phyloP scores from a whole-genome alignment of 495 filamentous ascomycete genomes.

The Copromyces sp. region DNA sequence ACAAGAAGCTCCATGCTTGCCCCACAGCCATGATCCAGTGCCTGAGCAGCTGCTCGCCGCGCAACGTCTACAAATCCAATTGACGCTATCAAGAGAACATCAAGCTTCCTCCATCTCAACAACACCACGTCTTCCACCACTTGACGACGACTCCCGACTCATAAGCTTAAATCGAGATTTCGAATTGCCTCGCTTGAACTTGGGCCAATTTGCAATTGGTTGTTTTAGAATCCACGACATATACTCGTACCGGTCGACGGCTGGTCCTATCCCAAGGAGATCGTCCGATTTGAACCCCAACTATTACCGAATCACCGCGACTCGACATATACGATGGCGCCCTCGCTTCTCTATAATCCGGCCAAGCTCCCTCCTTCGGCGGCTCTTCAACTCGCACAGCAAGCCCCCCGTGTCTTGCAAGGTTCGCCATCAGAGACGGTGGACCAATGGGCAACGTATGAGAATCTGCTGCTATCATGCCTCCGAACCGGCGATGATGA shows the following conservation, averaged over 20 bases:
- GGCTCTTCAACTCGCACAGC: constrained; percentile 64
- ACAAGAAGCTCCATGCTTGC: neutral
- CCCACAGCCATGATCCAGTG: neutral
- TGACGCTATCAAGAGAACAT: neutral
- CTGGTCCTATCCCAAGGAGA: neutral
- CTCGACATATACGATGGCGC: constrained; percentile 26
- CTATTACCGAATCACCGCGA: neutral
- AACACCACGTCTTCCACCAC: neutral
- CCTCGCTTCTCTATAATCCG: constrained; percentile 40
- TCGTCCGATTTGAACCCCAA: neutral
- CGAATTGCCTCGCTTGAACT: neutral
- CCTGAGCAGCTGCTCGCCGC: neutral
- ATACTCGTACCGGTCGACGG: neutral
- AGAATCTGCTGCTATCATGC: constrained; percentile 75
- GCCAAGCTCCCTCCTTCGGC: constrained; percentile 36
- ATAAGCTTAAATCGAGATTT: neutral
- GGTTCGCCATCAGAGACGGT: constrained; percentile 51
- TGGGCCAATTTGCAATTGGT: neutral
- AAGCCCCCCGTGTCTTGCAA: constrained; percentile 63
- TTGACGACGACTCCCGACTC: neutral
- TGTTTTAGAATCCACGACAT: neutral
- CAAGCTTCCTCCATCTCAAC: neutral
- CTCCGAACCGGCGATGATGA: constrained; percentile 77
- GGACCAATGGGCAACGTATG: constrained; percentile 71
- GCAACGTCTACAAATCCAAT: neutral